Evolutionary conservation across 1,284 basidiomycete species (phyloP).

Genomic region (Vanrija pseudolonga): DNA sequence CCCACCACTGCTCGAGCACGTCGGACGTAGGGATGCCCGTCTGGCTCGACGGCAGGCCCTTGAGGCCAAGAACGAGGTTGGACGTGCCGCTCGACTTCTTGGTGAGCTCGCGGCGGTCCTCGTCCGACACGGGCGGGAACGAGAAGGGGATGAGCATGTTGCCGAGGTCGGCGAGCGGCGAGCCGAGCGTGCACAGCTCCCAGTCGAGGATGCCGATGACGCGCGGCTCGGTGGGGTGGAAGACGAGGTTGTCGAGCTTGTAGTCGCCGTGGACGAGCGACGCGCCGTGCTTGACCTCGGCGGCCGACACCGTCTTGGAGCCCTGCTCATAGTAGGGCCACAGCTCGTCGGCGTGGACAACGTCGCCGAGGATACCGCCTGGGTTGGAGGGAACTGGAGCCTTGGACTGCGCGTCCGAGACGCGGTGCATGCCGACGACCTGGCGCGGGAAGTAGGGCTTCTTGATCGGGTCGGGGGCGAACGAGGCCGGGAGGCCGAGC

Average conservation of each 20-base stretch:
- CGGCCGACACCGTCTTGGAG: slow-evolving; percentile 65
- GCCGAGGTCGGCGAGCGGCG: slow-evolving; percentile 83
- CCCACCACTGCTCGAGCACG: slow-evolving; percentile 60
- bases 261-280: slow-evolving; percentile 84
- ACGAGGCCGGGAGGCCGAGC: slow-evolving; percentile 65
- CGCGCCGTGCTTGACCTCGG: slow-evolving; percentile 63
- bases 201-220: slow-evolving; percentile 95
- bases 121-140: slow-evolving; percentile 55
- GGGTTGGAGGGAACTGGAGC: slow-evolving; percentile 54
- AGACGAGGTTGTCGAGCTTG: slow-evolving; percentile 89
- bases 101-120: slow-evolving; percentile 14
- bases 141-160: slow-evolving; percentile 73
- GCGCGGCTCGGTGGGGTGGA: slow-evolving; percentile 83
- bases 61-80: slow-evolving; percentile 56
- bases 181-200: slow-evolving; percentile 91
- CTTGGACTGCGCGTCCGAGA: slow-evolving; percentile 70
- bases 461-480: slow-evolving; percentile 61
- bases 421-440: slow-evolving; percentile 73
- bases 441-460: slow-evolving; percentile 85
- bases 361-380: slow-evolving; percentile 36
- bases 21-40: slow-evolving; percentile 65
- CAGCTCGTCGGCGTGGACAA: slow-evolving; percentile 65
- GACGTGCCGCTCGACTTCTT: slow-evolving; percentile 5
- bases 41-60: slow-evolving; percentile 56
- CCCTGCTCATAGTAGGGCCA: slow-evolving; percentile 64